Percentiles rank a stretch among this genome's conserved stretches.
phyloP scores from a whole-genome alignment of 179 eudicot genomes.

The Nepenthes alata region DNA sequence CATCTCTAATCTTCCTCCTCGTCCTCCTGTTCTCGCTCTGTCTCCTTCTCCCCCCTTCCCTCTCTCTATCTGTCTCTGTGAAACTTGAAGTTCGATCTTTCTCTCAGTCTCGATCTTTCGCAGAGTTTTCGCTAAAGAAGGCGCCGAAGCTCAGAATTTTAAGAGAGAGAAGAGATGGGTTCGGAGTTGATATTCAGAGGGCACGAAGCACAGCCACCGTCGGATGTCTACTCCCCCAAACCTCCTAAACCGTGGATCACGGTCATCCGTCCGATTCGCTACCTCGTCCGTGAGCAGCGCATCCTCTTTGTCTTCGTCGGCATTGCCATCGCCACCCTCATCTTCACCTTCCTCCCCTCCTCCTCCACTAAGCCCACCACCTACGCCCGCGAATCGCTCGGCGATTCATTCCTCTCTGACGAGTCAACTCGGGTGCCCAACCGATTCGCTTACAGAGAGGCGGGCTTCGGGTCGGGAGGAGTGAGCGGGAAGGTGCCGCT shows the following conservation, averaged over 20 bases:
- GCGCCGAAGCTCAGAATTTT: background rate
- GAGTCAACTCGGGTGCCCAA: slow-evolving; percentile 23
- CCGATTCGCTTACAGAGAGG: slow-evolving; percentile 10
- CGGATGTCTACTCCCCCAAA: slow-evolving; percentile 49
- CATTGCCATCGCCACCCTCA: slow-evolving; percentile 37
- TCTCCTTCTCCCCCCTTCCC: too few relatives aligned
- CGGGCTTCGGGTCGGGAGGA: slow-evolving; percentile 6
- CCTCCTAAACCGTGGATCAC: slow-evolving; percentile 46
- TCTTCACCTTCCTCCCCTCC: slow-evolving; percentile 25
- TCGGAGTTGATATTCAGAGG: slow-evolving; percentile 53
- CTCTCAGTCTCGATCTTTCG: too few relatives aligned
- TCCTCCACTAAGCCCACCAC: slow-evolving; percentile 9
- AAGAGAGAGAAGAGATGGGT: slow-evolving; percentile 20
- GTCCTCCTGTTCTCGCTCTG: too few relatives aligned
- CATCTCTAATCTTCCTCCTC: too few relatives aligned
- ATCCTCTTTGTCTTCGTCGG: slow-evolving; percentile 51
- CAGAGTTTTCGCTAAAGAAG: too few relatives aligned
- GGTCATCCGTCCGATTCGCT: slow-evolving; percentile 38
- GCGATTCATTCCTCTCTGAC: slow-evolving; percentile 16
- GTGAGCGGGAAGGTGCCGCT: slow-evolving; percentile 67
- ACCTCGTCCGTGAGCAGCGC: slow-evolving; percentile 61
- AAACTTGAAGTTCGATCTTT: too few relatives aligned
- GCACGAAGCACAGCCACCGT: slow-evolving; percentile 32
- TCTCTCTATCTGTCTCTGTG: too few relatives aligned
- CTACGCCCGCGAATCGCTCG: slow-evolving; percentile 10